Base-by-base conservation (phyloP, 768 basidiomycete species). In the Trametes villosa region DNA sequence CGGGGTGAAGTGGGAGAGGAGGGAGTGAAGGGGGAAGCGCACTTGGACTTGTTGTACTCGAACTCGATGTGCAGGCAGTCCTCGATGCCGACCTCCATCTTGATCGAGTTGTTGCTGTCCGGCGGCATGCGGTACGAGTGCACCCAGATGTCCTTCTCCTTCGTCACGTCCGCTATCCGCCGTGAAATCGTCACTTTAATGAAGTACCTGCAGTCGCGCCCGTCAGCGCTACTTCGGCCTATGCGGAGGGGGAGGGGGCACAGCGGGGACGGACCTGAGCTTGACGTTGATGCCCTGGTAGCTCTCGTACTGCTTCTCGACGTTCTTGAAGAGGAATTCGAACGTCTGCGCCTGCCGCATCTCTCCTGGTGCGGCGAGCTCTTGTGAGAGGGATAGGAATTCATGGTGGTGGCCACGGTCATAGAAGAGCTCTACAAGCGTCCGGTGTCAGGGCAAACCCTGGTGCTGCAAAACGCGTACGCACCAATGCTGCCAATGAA, bases 1-100 rank as follows among this genome's bases (percentile, higher is more conserved):
- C n/a, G n/a, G 20, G 15, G 26, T 15, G 24, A 15, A 45, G 22
- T 13, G 13, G 3, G 34, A 20, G 46, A 4, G 31, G 20, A 51
- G n/a, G 8, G 56, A 15, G 18, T 30, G 27, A 42, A 17, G 20
- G 22, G 30, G 13, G 7, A 80, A n/a, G n/a, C 91, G 65, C 59
- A 93, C 96, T 99, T 98, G 57, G 96, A 96, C 74, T 98, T 98
- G 82, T 99, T 98, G 78, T 99, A 98, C 78, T 98, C 97, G 65
- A 98, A 98, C 72, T 98, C 97, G 68, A 98, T 99, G 73, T 98
- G 96, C 68, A 98, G 75, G 74, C 97, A 98, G 71, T 98, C 97
- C 73, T 98, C 97, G 60, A 99, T 99, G 9, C 97, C 97, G 36
- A 98, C 97, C 77, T 98, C 97, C 97, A 99, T 98, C 82, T 96